These are phyloP conservation scores for Naganishia onofrii DNA, from an alignment of 768 basidiomycete genomes.

Conservation along the genomic window DNA sequence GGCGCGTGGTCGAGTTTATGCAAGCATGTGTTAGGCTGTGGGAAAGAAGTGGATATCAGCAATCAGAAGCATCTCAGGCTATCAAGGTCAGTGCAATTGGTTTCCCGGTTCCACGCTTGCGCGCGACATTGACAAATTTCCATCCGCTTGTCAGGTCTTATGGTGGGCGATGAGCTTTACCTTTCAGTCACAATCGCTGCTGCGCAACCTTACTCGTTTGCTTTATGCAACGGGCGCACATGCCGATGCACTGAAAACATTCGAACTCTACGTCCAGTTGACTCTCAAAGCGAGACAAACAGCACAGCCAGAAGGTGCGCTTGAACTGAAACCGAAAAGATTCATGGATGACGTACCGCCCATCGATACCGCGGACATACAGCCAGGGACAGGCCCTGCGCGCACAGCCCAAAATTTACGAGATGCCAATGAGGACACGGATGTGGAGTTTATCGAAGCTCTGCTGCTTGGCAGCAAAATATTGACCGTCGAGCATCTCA, in stretches of 20 bases:
- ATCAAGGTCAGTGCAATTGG: slow-evolving; percentile 54
- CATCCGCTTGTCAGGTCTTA: slow-evolving; percentile 60
- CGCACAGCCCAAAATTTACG: slow-evolving; percentile 32
- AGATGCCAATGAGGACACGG: slow-evolving; percentile 60
- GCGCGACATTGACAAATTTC: background rate
- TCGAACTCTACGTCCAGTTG: slow-evolving; percentile 77
- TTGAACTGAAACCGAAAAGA: slow-evolving; percentile 42
- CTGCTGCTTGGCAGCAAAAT: slow-evolving; percentile 74
- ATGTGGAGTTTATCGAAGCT: slow-evolving; percentile 71
- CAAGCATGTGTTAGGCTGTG: slow-evolving; percentile 76
- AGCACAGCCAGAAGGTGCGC: slow-evolving; percentile 45
- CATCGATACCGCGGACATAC: background rate
- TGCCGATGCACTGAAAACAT: slow-evolving; percentile 60
- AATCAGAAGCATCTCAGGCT: slow-evolving; percentile 70
- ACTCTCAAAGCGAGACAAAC: slow-evolving; percentile 79
- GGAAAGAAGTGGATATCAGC: slow-evolving; percentile 68
- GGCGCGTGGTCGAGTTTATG: slow-evolving; percentile 75
- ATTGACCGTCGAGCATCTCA: slow-evolving; percentile 63
- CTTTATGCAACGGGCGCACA: slow-evolving; percentile 58
- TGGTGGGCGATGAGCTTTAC: slow-evolving; percentile 94
- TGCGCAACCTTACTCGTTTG: slow-evolving; percentile 78
- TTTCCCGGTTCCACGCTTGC: background rate
- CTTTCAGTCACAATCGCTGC: slow-evolving; percentile 82
- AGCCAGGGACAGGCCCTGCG: slow-evolving; percentile 12
- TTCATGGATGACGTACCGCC: slow-evolving; percentile 13